phyloP scores from a whole-genome alignment of 2,329 filamentous ascomycete species.

The Claviceps cyperi region DNA sequence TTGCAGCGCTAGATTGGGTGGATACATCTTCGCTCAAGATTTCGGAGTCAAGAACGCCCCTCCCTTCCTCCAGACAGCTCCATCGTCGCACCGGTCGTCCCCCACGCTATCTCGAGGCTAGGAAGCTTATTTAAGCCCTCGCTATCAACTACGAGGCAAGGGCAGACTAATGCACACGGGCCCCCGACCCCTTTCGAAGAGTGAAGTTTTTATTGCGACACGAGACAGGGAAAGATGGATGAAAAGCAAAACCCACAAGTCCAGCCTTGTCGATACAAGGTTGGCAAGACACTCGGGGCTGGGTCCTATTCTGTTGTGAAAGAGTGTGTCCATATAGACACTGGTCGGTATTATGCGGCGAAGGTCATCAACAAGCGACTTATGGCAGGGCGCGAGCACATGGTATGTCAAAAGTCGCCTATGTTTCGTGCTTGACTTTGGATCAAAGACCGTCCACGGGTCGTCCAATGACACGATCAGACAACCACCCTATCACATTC shows the following conservation, averaged over 20 bases:
- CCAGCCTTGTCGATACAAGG: slow-evolving; percentile 96
- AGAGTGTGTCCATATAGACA: slow-evolving; percentile 97
- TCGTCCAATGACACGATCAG: background rate
- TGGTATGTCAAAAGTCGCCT: slow-evolving; percentile 45
- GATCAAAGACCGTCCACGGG: background rate
- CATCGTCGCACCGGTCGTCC: background rate
- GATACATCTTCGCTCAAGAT: too few species aligned
- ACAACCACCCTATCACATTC: background rate
- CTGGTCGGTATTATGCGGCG: slow-evolving; percentile 91
- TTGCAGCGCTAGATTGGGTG: background rate
- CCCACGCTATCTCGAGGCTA: background rate
- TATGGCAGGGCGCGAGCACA: slow-evolving; percentile 95
- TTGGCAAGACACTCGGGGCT: slow-evolving; percentile 90
- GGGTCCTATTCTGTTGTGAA: slow-evolving; percentile 98
- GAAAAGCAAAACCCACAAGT: slow-evolving; percentile 35
- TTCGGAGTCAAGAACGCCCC: background rate
- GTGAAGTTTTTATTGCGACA: background rate
- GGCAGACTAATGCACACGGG: background rate
- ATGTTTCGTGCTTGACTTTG: background rate
- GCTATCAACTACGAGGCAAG: background rate
- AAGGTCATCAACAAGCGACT: slow-evolving; percentile 99
- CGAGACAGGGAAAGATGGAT: slow-evolving; percentile 9
- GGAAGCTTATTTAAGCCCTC: background rate
- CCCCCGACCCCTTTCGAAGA: background rate
- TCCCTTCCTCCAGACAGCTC: background rate